These are phyloP conservation scores for Sphaerosporella brunnea DNA, from an alignment of 495 filamentous ascomycete species.

Conservation along the genomic window DNA sequence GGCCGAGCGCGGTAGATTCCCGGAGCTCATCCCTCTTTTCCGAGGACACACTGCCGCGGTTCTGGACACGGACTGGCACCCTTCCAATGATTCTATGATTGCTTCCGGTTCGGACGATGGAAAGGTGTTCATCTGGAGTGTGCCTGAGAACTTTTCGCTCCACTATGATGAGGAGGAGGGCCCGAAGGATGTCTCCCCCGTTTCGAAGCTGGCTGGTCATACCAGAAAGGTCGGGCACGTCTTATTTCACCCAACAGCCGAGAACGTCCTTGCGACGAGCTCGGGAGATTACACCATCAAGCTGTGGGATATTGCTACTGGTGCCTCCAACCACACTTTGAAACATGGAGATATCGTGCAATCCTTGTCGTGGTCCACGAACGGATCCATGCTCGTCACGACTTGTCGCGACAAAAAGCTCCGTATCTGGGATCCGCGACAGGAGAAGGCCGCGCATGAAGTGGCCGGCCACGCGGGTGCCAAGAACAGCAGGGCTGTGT, in stretches of 20 bases:
- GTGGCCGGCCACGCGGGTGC: constrained; percentile 73
- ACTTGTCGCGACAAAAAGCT: constrained; percentile 97
- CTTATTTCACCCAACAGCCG: constrained; percentile 89
- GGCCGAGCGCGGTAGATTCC: constrained; percentile 68
- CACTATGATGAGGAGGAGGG: constrained; percentile 66
- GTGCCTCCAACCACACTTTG: constrained; percentile 49
- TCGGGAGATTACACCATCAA: constrained; percentile 93
- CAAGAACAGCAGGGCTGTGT: constrained; percentile 89
- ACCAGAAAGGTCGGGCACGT: constrained; percentile 91
- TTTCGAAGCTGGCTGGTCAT: constrained; percentile 63
- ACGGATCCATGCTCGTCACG: constrained; percentile 73
- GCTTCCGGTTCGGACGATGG: constrained; percentile 91
- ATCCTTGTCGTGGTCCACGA: constrained; percentile 87
- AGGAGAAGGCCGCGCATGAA: constrained; percentile 75
- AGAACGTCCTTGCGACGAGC: constrained; percentile 84
- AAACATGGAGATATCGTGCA: constrained; percentile 84
- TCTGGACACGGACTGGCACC: constrained; percentile 95
- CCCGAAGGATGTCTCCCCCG: constrained; percentile 57
- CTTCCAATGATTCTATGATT: constrained; percentile 83
- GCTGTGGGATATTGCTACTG: constrained; percentile 85
- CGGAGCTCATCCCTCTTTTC: constrained; percentile 86
- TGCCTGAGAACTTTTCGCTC: constrained; percentile 73
- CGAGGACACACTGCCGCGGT: constrained; percentile 89
- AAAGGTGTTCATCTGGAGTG: constrained; percentile 91
- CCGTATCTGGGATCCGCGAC: constrained; percentile 87